Evolutionary conservation across 2,329 filamentous ascomycete genomes (phyloP).

Genomic region (Colletotrichum caudatum): DNA sequence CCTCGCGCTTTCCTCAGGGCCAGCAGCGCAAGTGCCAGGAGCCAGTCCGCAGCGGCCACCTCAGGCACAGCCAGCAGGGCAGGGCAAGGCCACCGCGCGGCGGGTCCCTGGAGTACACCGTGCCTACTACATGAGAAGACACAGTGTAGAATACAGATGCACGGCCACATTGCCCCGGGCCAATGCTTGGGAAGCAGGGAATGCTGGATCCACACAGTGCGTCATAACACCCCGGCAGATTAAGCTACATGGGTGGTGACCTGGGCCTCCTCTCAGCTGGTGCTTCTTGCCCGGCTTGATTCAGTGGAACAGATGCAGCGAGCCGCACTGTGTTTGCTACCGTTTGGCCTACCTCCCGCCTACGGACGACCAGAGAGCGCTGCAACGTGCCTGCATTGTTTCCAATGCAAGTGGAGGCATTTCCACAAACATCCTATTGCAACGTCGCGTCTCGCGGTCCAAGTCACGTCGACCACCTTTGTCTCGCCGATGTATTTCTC

Average conservation of each 20-base stretch:
- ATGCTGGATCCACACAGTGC: conserved; percentile 31
- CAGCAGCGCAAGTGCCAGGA: conserved; percentile 22
- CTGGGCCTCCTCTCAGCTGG: not conserved
- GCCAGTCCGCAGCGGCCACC: conserved; percentile 8
- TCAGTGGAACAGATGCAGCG: conserved; percentile 30
- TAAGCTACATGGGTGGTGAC: conserved; percentile 26
- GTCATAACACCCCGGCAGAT: conserved; percentile 21
- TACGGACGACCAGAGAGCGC: not conserved
- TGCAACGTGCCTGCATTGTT: conserved; percentile 21
- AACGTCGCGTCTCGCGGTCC: not conserved
- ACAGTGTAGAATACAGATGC: not conserved
- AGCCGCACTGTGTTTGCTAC: conserved; percentile 37
- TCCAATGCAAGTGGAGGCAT: conserved; percentile 21
- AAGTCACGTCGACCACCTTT: not conserved
- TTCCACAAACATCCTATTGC: conserved; percentile 4
- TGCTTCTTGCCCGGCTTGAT: conserved; percentile 2
- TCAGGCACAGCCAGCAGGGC: conserved; percentile 12
- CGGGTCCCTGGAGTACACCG: too few species aligned
- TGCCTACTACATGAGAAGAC: too few species aligned
- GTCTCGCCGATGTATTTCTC: not conserved
- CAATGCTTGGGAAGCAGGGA: not conserved
- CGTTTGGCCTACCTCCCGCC: not conserved
- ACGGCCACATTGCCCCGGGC: not conserved
- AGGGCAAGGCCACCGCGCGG: not conserved
- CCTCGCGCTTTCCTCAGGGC: conserved; percentile 33